Base-by-base conservation (phyloP, 441 rosid genomes). In the Mallotus repandus region DNA sequence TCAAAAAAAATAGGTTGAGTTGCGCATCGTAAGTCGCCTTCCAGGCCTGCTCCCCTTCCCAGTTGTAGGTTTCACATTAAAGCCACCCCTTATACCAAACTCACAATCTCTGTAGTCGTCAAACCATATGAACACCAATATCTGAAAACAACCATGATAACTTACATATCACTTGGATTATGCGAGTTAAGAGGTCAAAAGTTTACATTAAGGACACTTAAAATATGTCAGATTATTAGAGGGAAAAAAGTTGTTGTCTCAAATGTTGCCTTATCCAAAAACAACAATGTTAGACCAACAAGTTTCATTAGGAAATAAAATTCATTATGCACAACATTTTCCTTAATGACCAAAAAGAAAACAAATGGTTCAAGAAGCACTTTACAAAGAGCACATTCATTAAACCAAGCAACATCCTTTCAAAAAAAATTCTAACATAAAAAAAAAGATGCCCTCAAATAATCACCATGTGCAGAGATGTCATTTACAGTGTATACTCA, bases 61-160 rank as follows among this genome's bases (percentile, higher is more conserved):
- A 8, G 84, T 77, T 4, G 81, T 74, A 66, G 88, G 88, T 80
- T 79, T 87, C 48, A 61, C 22, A 35, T 74, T 78, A 48, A 76
- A 81, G 56, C 74, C 85, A 68, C 83, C 88, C 57, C 79, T 84
- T 5, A 72, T 69, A 72, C 76, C 73, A 77, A 77, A 79, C 68
- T 81, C 87, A 13, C 73, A 46, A 64, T 83, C 82, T 50, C 90
- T 78, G 73, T 80, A 84, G 74, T 87, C 89, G 69, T 87, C 91
- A 66, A 85, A 41, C 91, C 91, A 69, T 82, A 87, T 12, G 89
- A 87, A 67, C 91, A 87, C 91, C 91, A 87, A 61, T 87, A 87
- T 76, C 91, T 87, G 81, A 72, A 76, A 66, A 63, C 57, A 68
- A 72, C 22, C 55, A 32, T 32, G 38, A 68, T 4, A 75, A 48